Percentiles rank a stretch among this genome's conserved stretches.
These are phyloP conservation scores for Adenanthera pavonina DNA, from an alignment of 306 rosid genomes.

Conservation along the genomic window DNA sequence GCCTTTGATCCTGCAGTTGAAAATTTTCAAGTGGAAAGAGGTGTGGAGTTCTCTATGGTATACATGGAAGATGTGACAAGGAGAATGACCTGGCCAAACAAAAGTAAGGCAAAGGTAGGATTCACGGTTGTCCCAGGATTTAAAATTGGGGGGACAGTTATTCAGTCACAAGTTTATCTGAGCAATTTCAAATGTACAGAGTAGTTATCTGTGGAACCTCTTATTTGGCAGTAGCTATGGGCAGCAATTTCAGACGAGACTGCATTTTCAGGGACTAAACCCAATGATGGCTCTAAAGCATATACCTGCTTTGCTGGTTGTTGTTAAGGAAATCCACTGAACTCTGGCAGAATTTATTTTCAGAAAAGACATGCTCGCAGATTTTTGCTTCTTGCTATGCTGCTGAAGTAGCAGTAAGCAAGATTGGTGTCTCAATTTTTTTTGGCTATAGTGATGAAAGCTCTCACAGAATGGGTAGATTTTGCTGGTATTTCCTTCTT, in stretches of 20 bases:
- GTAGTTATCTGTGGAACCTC: constrained; percentile 29
- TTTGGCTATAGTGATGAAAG: constrained; percentile 18
- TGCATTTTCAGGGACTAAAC: constrained; percentile 22
- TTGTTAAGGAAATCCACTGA: constrained; percentile 12
- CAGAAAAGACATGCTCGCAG: constrained; percentile 8
- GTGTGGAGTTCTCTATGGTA: constrained; percentile 79
- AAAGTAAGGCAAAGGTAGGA: constrained; percentile 74
- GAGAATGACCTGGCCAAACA: constrained; percentile 57
- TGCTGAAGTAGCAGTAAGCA: constrained; percentile 33
- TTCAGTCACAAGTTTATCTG: constrained; percentile 87
- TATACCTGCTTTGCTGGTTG: constrained; percentile 9
- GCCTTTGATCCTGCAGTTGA: constrained; percentile 79
- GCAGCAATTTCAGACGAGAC: constrained; percentile 24
- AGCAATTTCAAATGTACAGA: constrained; percentile 54
- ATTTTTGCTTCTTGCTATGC: background rate
- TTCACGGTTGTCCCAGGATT: constrained; percentile 96
- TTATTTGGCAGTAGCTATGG: constrained; percentile 19
- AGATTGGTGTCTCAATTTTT: constrained; percentile 17
- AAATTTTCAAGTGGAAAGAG: constrained; percentile 84
- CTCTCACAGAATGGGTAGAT: constrained; percentile 37
- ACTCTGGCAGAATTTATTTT: constrained; percentile 15
- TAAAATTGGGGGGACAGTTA: constrained; percentile 68
- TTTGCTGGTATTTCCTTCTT: constrained; percentile 42
- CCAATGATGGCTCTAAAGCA: constrained; percentile 24
- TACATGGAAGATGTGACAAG: constrained; percentile 91